Conservation (phyloP, 2,329 filamentous ascomycete genomes). For the Grosmannia penicillata region DNA sequence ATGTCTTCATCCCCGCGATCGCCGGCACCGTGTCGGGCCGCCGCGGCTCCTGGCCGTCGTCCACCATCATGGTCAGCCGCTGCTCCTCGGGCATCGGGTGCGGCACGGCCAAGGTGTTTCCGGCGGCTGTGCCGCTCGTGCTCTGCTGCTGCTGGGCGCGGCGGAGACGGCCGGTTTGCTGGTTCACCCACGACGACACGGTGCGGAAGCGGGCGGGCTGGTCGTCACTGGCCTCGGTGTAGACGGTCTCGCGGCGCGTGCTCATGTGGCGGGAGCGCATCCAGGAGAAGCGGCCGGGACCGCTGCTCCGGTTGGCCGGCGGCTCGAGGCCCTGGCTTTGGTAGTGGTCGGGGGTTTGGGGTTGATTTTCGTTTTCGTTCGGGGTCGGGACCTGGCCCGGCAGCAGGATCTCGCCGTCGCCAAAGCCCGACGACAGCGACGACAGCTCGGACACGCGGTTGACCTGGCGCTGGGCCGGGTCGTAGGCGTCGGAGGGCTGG, state of each 20-base stretch:
- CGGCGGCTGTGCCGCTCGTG: slow-evolving; percentile 4
- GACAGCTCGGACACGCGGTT: slow-evolving; percentile 36
- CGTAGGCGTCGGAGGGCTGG: slow-evolving; percentile 21
- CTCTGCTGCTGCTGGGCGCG: slow-evolving; percentile 24
- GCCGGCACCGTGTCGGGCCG: slow-evolving; percentile 19
- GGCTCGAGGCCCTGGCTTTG: too few species aligned
- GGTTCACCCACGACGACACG: slow-evolving; percentile 49
- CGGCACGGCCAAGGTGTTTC: slow-evolving; percentile 12
- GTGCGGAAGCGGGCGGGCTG: slow-evolving; percentile 39
- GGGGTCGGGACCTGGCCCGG: slow-evolving; percentile 17
- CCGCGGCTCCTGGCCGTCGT: slow-evolving; percentile 31
- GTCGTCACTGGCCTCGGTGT: slow-evolving; percentile 38
- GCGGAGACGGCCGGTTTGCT: slow-evolving; percentile 42
- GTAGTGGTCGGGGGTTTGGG: neutral
- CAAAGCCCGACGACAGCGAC: slow-evolving; percentile 49
- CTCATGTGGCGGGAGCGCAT: slow-evolving; percentile 3
- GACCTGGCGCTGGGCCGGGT: slow-evolving; percentile 18
- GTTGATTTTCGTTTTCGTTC: neutral
- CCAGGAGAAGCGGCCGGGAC: slow-evolving; percentile 9
- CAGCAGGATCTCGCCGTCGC: slow-evolving; percentile 38
- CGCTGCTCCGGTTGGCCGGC: slow-evolving; percentile 5
- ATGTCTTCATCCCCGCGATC: neutral
- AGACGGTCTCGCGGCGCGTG: slow-evolving; percentile 31
- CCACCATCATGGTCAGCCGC: slow-evolving; percentile 34
- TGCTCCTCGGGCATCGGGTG: slow-evolving; percentile 27